Conservation (phyloP, 352 stramenopile species). For the Pythium aristosporum region DNA sequence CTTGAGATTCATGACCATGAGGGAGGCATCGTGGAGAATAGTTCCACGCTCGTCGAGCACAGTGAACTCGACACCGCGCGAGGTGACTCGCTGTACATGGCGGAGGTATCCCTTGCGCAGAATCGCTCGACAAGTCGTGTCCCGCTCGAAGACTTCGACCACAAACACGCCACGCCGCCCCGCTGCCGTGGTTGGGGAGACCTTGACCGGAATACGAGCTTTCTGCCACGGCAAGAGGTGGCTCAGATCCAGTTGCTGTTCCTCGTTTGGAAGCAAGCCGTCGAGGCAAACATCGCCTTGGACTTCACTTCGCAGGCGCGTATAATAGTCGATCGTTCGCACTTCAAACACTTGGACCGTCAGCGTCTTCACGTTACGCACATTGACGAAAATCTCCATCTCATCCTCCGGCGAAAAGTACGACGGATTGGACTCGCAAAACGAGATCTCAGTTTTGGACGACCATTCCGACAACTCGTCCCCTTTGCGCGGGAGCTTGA, state of each 20-base stretch:
- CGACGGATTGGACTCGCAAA: conserved; percentile 48
- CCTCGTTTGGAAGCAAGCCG: conserved; percentile 55
- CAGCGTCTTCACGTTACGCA: conserved; percentile 49
- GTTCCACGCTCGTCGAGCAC: conserved; percentile 50
- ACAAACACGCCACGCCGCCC: conserved; percentile 51
- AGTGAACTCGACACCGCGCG: conserved; percentile 45
- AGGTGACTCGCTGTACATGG: conserved; percentile 44
- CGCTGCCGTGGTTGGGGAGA: neutral
- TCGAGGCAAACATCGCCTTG: conserved; percentile 53
- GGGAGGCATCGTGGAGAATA: conserved; percentile 32
- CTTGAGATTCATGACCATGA: conserved; percentile 45
- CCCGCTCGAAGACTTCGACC: conserved; percentile 60
- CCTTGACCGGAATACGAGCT: conserved; percentile 32
- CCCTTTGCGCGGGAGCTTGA: conserved; percentile 31
- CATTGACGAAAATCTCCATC: conserved; percentile 37
- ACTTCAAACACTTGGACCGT: conserved; percentile 65
- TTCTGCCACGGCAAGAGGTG: conserved; percentile 49
- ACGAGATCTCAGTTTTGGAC: conserved; percentile 31
- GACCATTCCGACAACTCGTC: conserved; percentile 26
- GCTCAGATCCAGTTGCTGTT: conserved; percentile 47
- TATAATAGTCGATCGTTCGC: conserved; percentile 58
- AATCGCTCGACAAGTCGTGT: conserved; percentile 53
- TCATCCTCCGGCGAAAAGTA: conserved; percentile 44
- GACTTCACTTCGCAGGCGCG: conserved; percentile 43
- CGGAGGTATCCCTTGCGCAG: conserved; percentile 57